Base-by-base conservation (phyloP, 306 rosid species). In the cucumber (Cucumis sativus) region DNA sequence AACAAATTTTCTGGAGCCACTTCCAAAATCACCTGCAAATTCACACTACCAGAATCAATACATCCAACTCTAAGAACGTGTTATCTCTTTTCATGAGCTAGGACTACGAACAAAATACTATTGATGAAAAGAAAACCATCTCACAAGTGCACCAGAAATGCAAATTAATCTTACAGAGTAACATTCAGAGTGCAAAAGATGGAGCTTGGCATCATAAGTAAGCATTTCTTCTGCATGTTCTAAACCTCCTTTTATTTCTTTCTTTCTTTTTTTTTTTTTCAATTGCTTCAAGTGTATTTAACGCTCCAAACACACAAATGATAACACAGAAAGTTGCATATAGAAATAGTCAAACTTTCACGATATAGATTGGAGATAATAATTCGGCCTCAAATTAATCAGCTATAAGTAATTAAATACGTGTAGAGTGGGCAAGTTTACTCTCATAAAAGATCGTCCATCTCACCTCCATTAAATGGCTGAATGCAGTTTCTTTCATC, bases 391-490 rank as follows among this genome's bases (percentile, higher is more conserved):
- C 41, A 39, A 6, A 39, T 39, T 39, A 3, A 33, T 33, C 37
- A 10, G 18, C 39, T 69, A 45, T 13, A 45, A 69, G 52, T 66
- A 40, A 8, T 45, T 21, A 21, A 69, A 43, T 68, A 68, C 37
- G 6, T 18, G 17, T 28, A 68, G 6, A 70, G 58, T 23, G 14
- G 8, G 16, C 74, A 23, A 41, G 40, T 47, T 70, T 4, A 28
- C 60, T 49, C 60, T 25, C 60, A 16, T 33, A 33, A 33, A 17
- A 10, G 47, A 73, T 52, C 18, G 16, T 15, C 17, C 57, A 69
- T 30, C 84, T 85, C 82, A 94, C 98, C 97, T 90, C 98, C 97
- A 92, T 90, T 77, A 92, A 88, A 89, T 81, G 98, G 83, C 98
- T 92, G 84, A 82, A 95, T 17, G 90, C 82, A 60, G 88, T 82